Percentiles rank a stretch among this genome's conserved stretches.
Conservation (phyloP, 345 rosid genomes). For the Ailanthus altissimus region DNA sequence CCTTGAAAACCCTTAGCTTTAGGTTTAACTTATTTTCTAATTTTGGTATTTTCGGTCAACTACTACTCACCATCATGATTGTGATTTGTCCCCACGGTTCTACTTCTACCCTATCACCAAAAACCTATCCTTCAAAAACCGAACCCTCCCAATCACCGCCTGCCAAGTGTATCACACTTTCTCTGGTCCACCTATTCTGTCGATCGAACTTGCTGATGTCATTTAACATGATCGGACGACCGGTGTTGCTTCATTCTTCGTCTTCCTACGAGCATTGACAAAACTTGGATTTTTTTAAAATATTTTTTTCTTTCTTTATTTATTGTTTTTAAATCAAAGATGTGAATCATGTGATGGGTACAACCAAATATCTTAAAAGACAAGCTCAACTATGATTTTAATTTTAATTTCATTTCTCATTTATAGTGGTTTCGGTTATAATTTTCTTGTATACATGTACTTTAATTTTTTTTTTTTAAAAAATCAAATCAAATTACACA, state of each 20-base stretch:
- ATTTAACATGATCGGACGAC: constrained; percentile 21
- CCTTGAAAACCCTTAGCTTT: constrained; percentile 33
- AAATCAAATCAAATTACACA: too few species aligned
- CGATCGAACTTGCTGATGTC: constrained; percentile 1
- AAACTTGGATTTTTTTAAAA: neutral
- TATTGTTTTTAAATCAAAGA: too few species aligned
- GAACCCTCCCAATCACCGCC: neutral
- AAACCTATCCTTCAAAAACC: constrained; percentile 9
- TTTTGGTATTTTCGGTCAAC: constrained; percentile 27
- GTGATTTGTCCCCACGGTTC: constrained; percentile 20
- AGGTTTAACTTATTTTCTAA: constrained; percentile 21
- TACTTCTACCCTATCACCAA: constrained; percentile 19
- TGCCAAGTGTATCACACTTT: constrained; percentile 8
- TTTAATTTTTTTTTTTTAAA: too few species aligned
- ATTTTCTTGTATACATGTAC: too few species aligned
- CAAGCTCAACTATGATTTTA: too few species aligned
- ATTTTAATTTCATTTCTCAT: too few species aligned
- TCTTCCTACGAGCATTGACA: neutral
- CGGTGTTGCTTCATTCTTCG: neutral
- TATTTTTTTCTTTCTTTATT: too few species aligned
- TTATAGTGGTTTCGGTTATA: too few species aligned
- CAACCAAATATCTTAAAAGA: too few species aligned
- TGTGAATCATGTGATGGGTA: too few species aligned
- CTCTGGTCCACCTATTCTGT: neutral
- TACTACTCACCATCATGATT: neutral